A percentile compares a stretch with the other conserved stretches of the same genome.
phyloP scores from a whole-genome alignment of 352 stramenopile genomes.

The Phytophthora ramorum region DNA sequence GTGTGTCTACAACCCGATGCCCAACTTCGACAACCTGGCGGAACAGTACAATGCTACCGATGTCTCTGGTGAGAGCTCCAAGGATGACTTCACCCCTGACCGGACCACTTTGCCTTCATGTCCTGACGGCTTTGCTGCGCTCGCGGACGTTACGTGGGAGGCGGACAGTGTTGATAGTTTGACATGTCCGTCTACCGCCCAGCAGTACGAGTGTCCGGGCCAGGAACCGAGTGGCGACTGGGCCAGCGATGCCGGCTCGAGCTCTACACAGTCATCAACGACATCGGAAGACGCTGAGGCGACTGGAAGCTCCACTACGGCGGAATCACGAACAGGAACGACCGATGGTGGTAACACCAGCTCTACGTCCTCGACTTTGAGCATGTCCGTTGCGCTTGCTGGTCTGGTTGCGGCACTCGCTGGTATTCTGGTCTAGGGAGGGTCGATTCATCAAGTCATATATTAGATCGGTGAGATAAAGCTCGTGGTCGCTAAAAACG shows the following conservation, averaged over 20 bases:
- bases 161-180: conserved; percentile 47
- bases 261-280: conserved; percentile 28
- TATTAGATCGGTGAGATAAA: conserved; percentile 17
- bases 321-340: conserved; percentile 15
- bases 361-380: conserved; percentile 26
- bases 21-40: conserved; percentile 67
- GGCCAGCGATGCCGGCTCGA: conserved; percentile 39
- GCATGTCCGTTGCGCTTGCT: conserved; percentile 23
- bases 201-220: conserved; percentile 52
- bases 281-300: conserved; percentile 23
- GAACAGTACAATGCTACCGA: conserved; percentile 54
- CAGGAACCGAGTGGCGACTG: conserved; percentile 61
- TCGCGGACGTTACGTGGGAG: conserved; percentile 50
- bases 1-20: conserved; percentile 78
- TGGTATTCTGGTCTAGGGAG: conserved; percentile 27
- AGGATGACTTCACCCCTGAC: conserved; percentile 44
- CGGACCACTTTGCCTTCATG: conserved; percentile 43
- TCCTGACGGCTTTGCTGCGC: conserved; percentile 40
- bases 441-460: not conserved
- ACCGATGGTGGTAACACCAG: conserved; percentile 22
- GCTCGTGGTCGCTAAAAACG: conserved; percentile 1
- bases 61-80: conserved; percentile 44
- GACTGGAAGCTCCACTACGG: conserved; percentile 11
- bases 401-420: conserved; percentile 15
- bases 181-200: conserved; percentile 37